Base-by-base conservation (phyloP, 2,329 filamentous ascomycete species). In the Leptographium wingfieldii region DNA sequence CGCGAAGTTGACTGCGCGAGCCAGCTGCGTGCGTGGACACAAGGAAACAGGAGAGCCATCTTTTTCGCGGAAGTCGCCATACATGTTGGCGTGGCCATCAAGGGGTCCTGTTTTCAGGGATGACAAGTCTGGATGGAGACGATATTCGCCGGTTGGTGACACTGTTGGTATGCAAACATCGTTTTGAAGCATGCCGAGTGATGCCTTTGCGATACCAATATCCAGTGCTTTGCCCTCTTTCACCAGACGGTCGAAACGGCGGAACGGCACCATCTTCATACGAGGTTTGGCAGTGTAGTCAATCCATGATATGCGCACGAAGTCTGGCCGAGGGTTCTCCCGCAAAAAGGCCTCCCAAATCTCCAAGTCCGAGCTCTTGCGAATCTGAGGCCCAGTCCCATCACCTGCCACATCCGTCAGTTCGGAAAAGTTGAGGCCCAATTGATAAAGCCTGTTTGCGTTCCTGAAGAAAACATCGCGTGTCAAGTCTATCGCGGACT, bases 391-490 rank as follows among this genome's bases (percentile, higher is more conserved):
- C 14, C 6, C 43, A n/a, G 16, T 9, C 16, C 22, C 16, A 12
- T 16, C 43, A 6, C 3, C 35, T 11, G 3, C 4, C 19, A 22
- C 25, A 29, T 11, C 35, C 5, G 49, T 7, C 38, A n/a, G 35
- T 57, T 72, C 66, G 3, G 63, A 63, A 16, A 80, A 70, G 40
- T 71, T 68, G 22, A 83, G 72, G 0, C 76, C 72, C 1, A 95
- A 77, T 14, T 79, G 75, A 67, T 94, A 95, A 0, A 94, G 73
- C n/a, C 76, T 73, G 67, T 92, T 92, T 0, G 89, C 82, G 65
- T 91, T 95, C 63, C 82, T 77, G 73, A 92, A 94, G 10, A 94
- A 73, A 0, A 94, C 79, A 60, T 86, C 82, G 56, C 82, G 80
- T 0, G 83, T 84, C 3, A 88, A 76, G 31, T 79, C 72, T 9